These are phyloP conservation scores for Aspergillus egyptiacus DNA, from an alignment of 495 filamentous ascomycete genomes.

Conservation along the genomic window DNA sequence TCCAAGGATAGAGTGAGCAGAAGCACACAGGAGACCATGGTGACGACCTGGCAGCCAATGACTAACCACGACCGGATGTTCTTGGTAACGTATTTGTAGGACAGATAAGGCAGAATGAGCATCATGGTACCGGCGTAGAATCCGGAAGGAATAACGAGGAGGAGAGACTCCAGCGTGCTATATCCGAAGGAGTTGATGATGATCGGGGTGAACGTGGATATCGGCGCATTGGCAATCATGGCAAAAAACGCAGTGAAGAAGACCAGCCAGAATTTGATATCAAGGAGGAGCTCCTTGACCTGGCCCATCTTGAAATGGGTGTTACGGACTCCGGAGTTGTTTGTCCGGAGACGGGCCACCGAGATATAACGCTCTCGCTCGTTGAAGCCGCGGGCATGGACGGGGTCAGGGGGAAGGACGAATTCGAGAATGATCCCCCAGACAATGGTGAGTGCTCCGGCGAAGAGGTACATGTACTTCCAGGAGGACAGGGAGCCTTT, in stretches of 20 bases:
- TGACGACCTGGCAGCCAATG: constrained; percentile 12
- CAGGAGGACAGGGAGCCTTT: constrained; percentile 19
- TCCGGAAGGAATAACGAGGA: constrained; percentile 37
- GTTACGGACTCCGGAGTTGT: constrained; percentile 45
- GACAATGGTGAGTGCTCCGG: constrained; percentile 21
- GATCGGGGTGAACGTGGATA: constrained; percentile 36
- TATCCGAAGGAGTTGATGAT: constrained; percentile 43
- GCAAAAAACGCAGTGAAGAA: constrained; percentile 33
- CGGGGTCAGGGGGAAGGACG: constrained; percentile 41
- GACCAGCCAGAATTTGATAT: constrained; percentile 43
- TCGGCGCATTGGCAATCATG: constrained; percentile 41
- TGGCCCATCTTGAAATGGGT: constrained; percentile 46
- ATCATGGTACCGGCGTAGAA: constrained; percentile 32
- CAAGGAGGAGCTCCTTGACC: constrained; percentile 36
- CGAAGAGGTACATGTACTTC: constrained; percentile 28
- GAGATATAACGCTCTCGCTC: constrained; percentile 43
- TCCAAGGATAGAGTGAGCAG: constrained; percentile 31
- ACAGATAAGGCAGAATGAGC: constrained; percentile 29
- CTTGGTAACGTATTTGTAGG: constrained; percentile 9
- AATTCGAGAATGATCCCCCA: constrained; percentile 16
- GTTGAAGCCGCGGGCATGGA: constrained; percentile 34
- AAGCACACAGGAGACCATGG: constrained; percentile 26
- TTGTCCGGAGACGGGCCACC: constrained; percentile 39
- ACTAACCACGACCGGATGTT: constrained; percentile 10
- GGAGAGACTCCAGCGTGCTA: constrained; percentile 37